phyloP scores from a whole-genome alignment of 2,329 filamentous ascomycete species.

The Calonectria honghensis region DNA sequence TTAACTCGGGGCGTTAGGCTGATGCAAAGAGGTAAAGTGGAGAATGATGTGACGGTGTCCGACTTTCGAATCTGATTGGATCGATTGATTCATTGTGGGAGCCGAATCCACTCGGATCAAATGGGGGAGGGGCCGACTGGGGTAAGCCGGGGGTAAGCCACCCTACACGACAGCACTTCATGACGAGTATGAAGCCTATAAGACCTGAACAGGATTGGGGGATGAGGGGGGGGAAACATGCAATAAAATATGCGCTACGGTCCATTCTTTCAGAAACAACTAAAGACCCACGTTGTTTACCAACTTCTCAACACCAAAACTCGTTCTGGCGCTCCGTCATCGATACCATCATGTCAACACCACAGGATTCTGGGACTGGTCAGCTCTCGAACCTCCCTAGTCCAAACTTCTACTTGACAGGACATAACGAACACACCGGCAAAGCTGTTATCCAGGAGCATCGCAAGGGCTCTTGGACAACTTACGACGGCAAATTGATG shows the following conservation, averaged over 20 bases:
- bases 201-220: not conserved
- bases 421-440: slow-evolving; percentile 51
- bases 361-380: slow-evolving; percentile 16
- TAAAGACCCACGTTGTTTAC: not conserved
- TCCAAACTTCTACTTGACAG: slow-evolving; percentile 51
- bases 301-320: not conserved
- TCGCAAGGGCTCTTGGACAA: not conserved
- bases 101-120: not conserved
- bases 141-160: not conserved
- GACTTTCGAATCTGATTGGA: not conserved
- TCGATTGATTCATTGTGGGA: not conserved
- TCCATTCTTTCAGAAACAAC: not conserved
- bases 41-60: not conserved
- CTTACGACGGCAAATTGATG: slow-evolving; percentile 24
- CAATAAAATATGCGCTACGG: not conserved
- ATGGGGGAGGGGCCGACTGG: not conserved
- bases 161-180: not conserved
- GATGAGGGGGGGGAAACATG: not conserved
- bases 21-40: not conserved
- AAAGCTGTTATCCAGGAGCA: slow-evolving; percentile 50
- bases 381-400: slow-evolving; percentile 37
- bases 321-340: not conserved
- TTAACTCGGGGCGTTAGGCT: not conserved
- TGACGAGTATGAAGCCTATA: not conserved
- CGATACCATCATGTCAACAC: not conserved